Evolutionary conservation across 1,284 basidiomycete species (phyloP).

Genomic region (Naganishia cerealis): DNA sequence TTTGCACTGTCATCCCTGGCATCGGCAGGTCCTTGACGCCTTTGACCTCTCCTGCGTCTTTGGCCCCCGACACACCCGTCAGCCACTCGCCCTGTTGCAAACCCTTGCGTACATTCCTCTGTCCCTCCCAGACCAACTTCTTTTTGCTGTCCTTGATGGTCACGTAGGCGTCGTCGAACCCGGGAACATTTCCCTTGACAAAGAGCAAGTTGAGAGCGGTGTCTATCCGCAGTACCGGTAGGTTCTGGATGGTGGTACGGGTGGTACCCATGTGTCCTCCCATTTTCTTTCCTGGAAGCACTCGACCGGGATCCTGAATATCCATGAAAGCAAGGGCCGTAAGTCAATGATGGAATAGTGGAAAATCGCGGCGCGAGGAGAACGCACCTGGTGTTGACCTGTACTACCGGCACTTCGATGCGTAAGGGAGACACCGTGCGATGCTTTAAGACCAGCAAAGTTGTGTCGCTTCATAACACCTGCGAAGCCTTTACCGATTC

Average conservation of each 20-base stretch:
- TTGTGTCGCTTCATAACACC: constrained; percentile 97
- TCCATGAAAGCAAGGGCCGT: constrained; percentile 13
- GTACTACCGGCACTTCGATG: constrained; percentile 92
- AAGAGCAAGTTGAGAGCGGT: constrained; percentile 80
- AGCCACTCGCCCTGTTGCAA: constrained; percentile 72
- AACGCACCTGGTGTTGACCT: constrained; percentile 83
- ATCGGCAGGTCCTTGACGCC: constrained; percentile 27
- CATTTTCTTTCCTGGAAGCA: constrained; percentile 98
- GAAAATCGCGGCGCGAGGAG: neutral
- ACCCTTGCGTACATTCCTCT: constrained; percentile 70
- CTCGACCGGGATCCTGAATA: constrained; percentile 80
- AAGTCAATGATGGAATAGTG: constrained; percentile 1
- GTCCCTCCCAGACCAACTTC: constrained; percentile 64
- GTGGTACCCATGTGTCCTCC: constrained; percentile 86
- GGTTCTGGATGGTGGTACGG: constrained; percentile 82
- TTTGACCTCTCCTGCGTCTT: neutral
- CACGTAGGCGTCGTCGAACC: constrained; percentile 60
- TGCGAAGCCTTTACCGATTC: constrained; percentile 94
- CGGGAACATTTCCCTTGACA: constrained; percentile 65
- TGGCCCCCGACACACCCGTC: constrained; percentile 5
- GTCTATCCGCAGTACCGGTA: constrained; percentile 86
- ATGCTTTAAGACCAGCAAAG: constrained; percentile 85
- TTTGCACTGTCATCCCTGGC: constrained; percentile 30
- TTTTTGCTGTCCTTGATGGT: constrained; percentile 80
- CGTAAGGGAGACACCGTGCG: constrained; percentile 93